Evolutionary conservation across 257 asterid genomes (phyloP).

Genomic region (Osmanthus fragrans): DNA sequence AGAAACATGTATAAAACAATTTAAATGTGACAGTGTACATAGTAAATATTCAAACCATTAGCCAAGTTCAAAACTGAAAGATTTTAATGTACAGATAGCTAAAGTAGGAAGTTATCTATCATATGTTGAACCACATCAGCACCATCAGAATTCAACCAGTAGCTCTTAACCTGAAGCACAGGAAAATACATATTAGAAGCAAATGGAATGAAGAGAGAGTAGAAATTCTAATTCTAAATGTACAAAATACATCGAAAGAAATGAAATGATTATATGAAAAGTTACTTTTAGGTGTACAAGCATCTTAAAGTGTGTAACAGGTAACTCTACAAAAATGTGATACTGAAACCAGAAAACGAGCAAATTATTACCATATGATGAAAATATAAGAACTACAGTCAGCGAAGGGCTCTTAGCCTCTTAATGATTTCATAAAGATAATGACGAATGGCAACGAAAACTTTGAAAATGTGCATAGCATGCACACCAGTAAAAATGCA

Average conservation of each 20-base stretch:
- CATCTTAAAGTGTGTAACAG: not conserved
- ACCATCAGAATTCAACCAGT: slow-evolving; percentile 89
- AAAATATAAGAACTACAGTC: not conserved
- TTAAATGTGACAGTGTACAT: slow-evolving; percentile 15
- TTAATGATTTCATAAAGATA: not conserved
- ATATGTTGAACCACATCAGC: slow-evolving; percentile 87
- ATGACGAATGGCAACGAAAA: not conserved
- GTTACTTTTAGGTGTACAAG: not conserved
- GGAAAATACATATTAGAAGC: not conserved
- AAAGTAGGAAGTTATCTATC: slow-evolving; percentile 73
- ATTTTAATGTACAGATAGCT: slow-evolving; percentile 16
- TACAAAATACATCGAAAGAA: not conserved
- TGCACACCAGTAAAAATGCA: not conserved
- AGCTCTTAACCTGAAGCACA: slow-evolving; percentile 67
- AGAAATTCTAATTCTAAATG: not conserved
- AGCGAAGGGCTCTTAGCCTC: not conserved
- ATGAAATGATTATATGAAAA: not conserved
- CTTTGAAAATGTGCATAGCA: not conserved
- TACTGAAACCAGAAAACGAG: not conserved
- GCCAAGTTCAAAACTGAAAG: slow-evolving; percentile 15
- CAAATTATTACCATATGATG: not conserved
- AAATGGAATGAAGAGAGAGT: not conserved
- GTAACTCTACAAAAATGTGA: not conserved
- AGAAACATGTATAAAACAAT: slow-evolving; percentile 3
- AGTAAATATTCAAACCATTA: not conserved